Base-by-base conservation (phyloP, 495 filamentous ascomycete genomes). In the Penicillium nucicola region DNA sequence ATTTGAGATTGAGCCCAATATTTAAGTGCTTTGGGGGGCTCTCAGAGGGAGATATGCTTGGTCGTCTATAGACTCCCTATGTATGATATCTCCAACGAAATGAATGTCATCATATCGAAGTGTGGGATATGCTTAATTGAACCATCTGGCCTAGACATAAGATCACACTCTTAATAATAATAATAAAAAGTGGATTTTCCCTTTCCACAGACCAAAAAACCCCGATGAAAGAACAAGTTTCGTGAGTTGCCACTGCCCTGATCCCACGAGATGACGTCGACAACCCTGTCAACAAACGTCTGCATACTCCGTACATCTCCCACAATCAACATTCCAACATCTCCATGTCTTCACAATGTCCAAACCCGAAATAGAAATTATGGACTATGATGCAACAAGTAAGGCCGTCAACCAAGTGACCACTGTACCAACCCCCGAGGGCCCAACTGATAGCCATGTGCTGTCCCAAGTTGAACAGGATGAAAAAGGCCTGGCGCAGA, bases 401-500 rank as follows among this genome's bases (percentile, higher is more conserved):
- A 42, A 41, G 14, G 13, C 19, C 20, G 25, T 45, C 45, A 39
- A 20, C 22, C 9, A 45, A 17, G 13, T 13, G 11, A 40, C 17
- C 7, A 18, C 44, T n/a, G 14, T 35, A 12, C 20, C 42, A 3
- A 25, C 14, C 6, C 56, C 55, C 11, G 52, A 53, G 19, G 63
- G 60, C 9, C 68, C 75, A 17, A 77, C 76, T 5, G 76, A 77
- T 10, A 79, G 75, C 50, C 77, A 79, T 65, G 62, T 74, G 4
- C 58, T 80, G 5, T 72, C 77, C 2, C 64, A 69, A 35, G 61
- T 69, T 5, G 68, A 72, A 35, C 72, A 69, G 44, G 70, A 71
- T 13, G 69, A 81, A 38, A 76, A 79, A 53, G 76, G 78, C 25
- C 60, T 70, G 10, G 68, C 72, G n/a, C 78, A 82, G 53, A 48